phyloP scores from a whole-genome alignment of 768 basidiomycete genomes.

The Russula lepida region DNA sequence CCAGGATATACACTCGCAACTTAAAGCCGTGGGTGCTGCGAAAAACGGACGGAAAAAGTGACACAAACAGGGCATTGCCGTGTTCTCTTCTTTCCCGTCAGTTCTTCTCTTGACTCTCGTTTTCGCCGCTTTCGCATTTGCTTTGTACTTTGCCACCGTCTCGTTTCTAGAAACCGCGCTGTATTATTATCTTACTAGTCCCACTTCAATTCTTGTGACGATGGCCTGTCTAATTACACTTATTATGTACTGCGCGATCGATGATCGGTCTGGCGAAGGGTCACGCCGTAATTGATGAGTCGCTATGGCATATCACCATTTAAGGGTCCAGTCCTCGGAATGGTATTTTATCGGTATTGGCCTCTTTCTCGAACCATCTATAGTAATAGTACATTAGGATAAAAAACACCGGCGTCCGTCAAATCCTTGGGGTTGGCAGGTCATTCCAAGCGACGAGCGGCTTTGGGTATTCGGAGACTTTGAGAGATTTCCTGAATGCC shows the following conservation, averaged over 20 bases:
- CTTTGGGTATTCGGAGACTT: constrained; percentile 46
- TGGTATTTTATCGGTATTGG: no score
- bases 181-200: constrained; percentile 4
- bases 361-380: neutral
- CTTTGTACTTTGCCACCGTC: constrained; percentile 9
- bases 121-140: constrained; percentile 18
- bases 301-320: neutral
- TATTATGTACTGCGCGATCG: neutral
- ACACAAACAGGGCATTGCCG: neutral
- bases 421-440: constrained; percentile 52
- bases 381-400: neutral
- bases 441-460: constrained; percentile 72
- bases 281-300: neutral
- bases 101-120: constrained; percentile 23
- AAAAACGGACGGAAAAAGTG: constrained; percentile 40
- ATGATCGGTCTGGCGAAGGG: neutral
- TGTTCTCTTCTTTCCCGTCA: constrained; percentile 13
- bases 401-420: constrained; percentile 18
- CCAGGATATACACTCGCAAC: constrained; percentile 20
- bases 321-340: neutral
- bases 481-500: constrained; percentile 55
- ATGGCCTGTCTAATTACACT: constrained; percentile 4
- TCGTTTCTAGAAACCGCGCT: neutral
- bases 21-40: constrained; percentile 25
- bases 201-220: neutral